Base-by-base conservation (phyloP, 352 stramenopile genomes). In the Globisporangium splendens region DNA sequence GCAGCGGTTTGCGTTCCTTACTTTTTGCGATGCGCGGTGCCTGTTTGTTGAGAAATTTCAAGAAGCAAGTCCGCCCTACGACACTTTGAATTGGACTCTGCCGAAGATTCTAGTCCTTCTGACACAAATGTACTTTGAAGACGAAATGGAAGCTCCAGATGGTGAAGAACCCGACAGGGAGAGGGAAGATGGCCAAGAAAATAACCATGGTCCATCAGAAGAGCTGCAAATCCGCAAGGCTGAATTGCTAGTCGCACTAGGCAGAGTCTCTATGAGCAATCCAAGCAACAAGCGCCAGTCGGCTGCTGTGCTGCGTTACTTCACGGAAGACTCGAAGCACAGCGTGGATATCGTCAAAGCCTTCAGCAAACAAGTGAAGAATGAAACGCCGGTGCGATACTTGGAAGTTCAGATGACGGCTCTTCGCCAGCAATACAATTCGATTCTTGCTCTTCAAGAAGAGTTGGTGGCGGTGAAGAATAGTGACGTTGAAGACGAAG, bases 381-480 rank as follows among this genome's bases (percentile, higher is more conserved):
- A 69, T 15, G 74, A 95, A 38, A 79, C 83, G 8, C 83, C 83
- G 0, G 77, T 94, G 44, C 81, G 86, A 21, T 93, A 91, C 51
- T 65, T 96, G 21, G 86, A 96, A 65, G 81, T 93, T n/a, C 86
- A 96, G 63, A 96, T 96, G 85, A 88, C 77, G 24, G 73, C 83
- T 14, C 70, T 96, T 47, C 81, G 83, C 3, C 78, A 89, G 59
- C 55, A 89, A 12, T 96, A 79, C 55, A 78, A 59, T 51, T 72
- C 70, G 11, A 75, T 94, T 59, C 53, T 94, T 10, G 56, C 65
- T 5, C 75, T 86, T 63, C 86, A 86, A 50, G 79, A 89, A 54
- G 79, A 91, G 17, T 50, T 88, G 20, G 20, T 55, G 47, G 54
- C 33, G 22, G 12, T 75, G 50, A 21, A 28, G 6, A 50, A 21